A percentile compares a stretch with the other conserved stretches of the same genome.
Conservation (phyloP, 2,329 filamentous ascomycete species). For the Trichophyton rubrum region DNA sequence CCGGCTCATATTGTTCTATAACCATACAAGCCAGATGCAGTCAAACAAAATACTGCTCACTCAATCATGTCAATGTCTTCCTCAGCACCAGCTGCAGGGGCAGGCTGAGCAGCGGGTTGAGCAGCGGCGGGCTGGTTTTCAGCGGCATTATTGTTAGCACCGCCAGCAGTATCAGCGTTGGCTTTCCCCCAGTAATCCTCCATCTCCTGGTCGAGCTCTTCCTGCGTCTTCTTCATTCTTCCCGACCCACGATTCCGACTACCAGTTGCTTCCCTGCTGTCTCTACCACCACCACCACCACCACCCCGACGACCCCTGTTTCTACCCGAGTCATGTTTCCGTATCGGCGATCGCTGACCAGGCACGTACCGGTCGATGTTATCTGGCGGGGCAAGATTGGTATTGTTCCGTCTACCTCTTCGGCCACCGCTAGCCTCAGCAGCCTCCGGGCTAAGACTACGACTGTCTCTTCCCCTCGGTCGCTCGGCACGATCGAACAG, state of each 20-base stretch:
- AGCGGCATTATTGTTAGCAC: background rate
- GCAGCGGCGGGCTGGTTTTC: conserved; percentile 2
- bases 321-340: conserved; percentile 40
- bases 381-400: conserved; percentile 46
- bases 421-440: conserved; percentile 29
- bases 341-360: conserved; percentile 36
- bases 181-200: conserved; percentile 68
- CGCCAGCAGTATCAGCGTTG: conserved; percentile 24
- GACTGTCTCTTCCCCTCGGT: conserved; percentile 27
- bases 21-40: background rate
- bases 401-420: conserved; percentile 39
- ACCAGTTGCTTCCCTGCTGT: conserved; percentile 23
- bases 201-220: conserved; percentile 94
- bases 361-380: conserved; percentile 73
- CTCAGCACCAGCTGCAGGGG: conserved; percentile 5
- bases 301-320: conserved; percentile 37
- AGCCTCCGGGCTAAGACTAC: conserved; percentile 33
- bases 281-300: conserved; percentile 36
- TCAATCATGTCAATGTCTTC: conserved; percentile 17
- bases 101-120: conserved; percentile 2
- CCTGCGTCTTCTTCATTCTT: conserved; percentile 70
- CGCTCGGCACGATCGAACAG: conserved; percentile 53
- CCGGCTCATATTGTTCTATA: background rate
- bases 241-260: conserved; percentile 35
- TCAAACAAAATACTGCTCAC: background rate